Percentiles rank a stretch among this genome's conserved stretches.
Evolutionary conservation across 805 yeast genomes (phyloP).

Genomic region (Starmerella sp.): DNA sequence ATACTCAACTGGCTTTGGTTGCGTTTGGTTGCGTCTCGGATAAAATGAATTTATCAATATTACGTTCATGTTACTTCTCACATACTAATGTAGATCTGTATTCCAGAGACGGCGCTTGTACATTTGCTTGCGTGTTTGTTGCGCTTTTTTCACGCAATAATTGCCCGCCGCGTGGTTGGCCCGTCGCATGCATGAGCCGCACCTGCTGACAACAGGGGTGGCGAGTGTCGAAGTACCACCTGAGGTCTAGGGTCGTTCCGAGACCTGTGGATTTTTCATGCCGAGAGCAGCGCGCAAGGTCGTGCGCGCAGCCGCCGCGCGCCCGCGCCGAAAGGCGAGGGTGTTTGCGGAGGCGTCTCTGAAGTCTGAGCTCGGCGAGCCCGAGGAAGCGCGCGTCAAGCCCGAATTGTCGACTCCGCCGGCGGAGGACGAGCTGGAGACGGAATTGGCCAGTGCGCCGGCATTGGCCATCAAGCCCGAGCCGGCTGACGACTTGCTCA

Average conservation of each 20-base stretch:
- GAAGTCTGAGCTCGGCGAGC: neutral
- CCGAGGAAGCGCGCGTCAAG: neutral
- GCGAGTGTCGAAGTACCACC: slow-evolving; percentile 1
- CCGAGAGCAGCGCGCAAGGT: neutral
- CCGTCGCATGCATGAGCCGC: too few relatives aligned
- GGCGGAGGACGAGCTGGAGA: neutral
- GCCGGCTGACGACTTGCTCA: neutral
- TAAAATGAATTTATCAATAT: too few relatives aligned
- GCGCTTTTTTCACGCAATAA: too few relatives aligned
- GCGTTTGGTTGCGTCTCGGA: too few relatives aligned
- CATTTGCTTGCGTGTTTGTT: too few relatives aligned
- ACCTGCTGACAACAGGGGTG: neutral
- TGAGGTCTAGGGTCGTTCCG: slow-evolving; percentile 1
- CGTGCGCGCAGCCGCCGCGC: neutral
- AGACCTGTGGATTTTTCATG: neutral
- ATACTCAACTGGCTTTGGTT: too few relatives aligned
- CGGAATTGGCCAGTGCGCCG: neutral
- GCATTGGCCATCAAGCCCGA: neutral
- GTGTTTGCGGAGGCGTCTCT: neutral
- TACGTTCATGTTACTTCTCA: too few relatives aligned
- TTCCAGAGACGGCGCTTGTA: too few relatives aligned
- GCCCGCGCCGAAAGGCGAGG: neutral
- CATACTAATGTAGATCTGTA: too few relatives aligned
- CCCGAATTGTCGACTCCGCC: neutral
- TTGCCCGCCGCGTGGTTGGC: neutral